Conservation (phyloP, 208 protist species). For the Angomonas desouzai region DNA sequence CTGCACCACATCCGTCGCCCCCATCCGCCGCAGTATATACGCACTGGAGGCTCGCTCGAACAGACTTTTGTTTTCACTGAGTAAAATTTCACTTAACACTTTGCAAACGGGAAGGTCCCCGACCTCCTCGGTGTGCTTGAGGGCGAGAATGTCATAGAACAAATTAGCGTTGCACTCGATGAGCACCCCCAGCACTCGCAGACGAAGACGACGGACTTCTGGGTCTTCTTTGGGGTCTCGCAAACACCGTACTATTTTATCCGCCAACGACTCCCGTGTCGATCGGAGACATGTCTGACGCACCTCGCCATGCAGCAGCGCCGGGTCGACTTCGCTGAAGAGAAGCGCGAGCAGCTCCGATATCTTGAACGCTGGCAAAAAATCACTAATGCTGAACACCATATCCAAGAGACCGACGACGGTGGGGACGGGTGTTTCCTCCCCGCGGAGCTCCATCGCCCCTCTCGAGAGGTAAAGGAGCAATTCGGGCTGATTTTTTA, state of each 20-base stretch:
- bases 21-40: background rate
- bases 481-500: background rate
- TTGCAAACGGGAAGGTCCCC: constrained; percentile 9
- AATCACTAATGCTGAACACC: background rate
- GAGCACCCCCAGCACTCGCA: background rate
- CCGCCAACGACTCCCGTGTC: background rate
- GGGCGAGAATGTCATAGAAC: constrained; percentile 3
- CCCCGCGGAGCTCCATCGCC: background rate
- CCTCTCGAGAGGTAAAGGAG: background rate
- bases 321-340: background rate
- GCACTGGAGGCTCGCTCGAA: background rate
- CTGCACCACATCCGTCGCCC: constrained; percentile 4
- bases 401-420: background rate
- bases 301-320: background rate
- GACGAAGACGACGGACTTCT: background rate
- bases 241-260: background rate
- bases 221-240: background rate
- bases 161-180: constrained; percentile 3
- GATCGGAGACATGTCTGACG: background rate
- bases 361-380: background rate
- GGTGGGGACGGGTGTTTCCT: background rate
- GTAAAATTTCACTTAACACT: background rate
- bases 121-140: constrained; percentile 4
- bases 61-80: background rate
- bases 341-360: background rate